Percentiles rank a stretch among this genome's conserved stretches.
These are phyloP conservation scores for Aspergillus affinis DNA, from an alignment of 495 filamentous ascomycete genomes.

Conservation along the genomic window DNA sequence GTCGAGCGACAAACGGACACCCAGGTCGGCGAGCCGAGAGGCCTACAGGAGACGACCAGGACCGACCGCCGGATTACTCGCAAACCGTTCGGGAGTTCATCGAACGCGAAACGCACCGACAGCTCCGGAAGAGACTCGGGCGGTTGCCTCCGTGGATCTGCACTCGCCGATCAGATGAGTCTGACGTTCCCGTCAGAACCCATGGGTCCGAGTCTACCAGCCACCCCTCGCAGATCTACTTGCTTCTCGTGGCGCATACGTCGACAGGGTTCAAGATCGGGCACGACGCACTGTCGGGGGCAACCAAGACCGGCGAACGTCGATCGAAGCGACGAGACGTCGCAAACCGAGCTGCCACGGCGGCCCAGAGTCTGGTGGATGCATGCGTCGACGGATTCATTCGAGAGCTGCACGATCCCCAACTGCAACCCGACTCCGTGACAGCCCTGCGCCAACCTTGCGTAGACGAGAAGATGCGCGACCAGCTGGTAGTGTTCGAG, in stretches of 20 bases:
- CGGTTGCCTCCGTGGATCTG: conserved; percentile 15
- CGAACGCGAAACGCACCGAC: conserved; percentile 12
- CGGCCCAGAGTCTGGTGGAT: conserved; percentile 39
- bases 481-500: conserved; percentile 82
- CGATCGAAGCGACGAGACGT: neutral
- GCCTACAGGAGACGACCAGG: conserved; percentile 6
- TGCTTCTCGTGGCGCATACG: conserved; percentile 72
- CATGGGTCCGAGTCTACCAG: conserved; percentile 56
- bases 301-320: neutral
- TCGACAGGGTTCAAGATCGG: conserved; percentile 62
- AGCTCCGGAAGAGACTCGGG: conserved; percentile 13
- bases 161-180: neutral
- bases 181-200: conserved; percentile 38
- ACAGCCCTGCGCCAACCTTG: conserved; percentile 21
- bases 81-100: conserved; percentile 19
- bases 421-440: conserved; percentile 3
- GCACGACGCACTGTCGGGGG: conserved; percentile 55
- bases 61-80: neutral
- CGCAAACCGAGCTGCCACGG: conserved; percentile 27
- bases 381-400: conserved; percentile 58
- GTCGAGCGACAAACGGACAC: neutral
- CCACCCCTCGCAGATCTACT: conserved; percentile 62
- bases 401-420: conserved; percentile 48
- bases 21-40: neutral
- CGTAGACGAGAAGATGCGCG: conserved; percentile 72